Percentiles rank a stretch among this genome's conserved stretches.
These are phyloP conservation scores for Xylaria bambusicola DNA, from an alignment of 495 filamentous ascomycete genomes.

Conservation along the genomic window DNA sequence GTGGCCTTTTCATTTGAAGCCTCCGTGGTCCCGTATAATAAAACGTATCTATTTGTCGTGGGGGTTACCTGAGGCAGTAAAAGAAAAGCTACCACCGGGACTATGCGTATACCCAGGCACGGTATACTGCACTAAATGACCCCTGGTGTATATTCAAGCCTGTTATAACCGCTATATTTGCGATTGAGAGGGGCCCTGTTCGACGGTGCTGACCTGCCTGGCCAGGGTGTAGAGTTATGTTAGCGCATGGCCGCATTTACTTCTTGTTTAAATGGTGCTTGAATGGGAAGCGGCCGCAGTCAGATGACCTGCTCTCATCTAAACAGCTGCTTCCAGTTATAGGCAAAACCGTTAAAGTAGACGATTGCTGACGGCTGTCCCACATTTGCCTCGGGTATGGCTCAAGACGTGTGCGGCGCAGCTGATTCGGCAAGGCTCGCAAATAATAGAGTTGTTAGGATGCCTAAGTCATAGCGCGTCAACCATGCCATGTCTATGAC, in stretches of 20 bases:
- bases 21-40: not conserved
- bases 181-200: not conserved
- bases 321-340: slow-evolving; percentile 6
- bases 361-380: slow-evolving; percentile 13
- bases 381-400: slow-evolving; percentile 9
- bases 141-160: not conserved
- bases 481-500: slow-evolving; percentile 1
- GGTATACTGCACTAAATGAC: not conserved
- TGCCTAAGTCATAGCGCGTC: slow-evolving; percentile 5
- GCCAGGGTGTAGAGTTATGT: not conserved
- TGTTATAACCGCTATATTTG: slow-evolving; percentile 8
- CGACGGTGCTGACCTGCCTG: slow-evolving; percentile 2
- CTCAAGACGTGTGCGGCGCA: slow-evolving; percentile 5
- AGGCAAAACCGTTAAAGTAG: slow-evolving; percentile 15
- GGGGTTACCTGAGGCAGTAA: not conserved
- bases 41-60: not conserved
- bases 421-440: slow-evolving; percentile 11
- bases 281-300: slow-evolving; percentile 11
- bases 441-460: slow-evolving; percentile 1
- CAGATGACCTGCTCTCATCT: slow-evolving; percentile 14
- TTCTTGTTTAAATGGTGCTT: not conserved
- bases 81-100: too few relatives aligned
- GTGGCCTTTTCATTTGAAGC: not conserved
- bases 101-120: not conserved
- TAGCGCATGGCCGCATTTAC: not conserved